Evolutionary conservation across 352 stramenopile species (phyloP), one percentile per base, ranked within the genome.

Genomic region (Globisporangium barbulae): DNA sequence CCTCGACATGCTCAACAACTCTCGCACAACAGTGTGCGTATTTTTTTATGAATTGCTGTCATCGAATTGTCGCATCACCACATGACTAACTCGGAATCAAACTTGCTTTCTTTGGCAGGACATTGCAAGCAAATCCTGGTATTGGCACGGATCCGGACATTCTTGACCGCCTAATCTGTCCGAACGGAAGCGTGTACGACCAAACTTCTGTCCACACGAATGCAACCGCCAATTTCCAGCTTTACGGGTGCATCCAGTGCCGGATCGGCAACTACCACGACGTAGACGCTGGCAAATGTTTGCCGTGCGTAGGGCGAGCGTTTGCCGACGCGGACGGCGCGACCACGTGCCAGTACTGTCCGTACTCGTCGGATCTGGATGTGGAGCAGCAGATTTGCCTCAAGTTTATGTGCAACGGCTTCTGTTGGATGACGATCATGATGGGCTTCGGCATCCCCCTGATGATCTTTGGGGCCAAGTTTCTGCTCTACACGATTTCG

Each of bases 161-260:
- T 5, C 61, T 69, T 33, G 70, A 73, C 53, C 72, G 70, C 8
- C 72, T 67, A 35, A 64, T 75, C 12, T 90, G 81, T 48, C 81
- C 79, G 0, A 83, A 81, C 22, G 81, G 81, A 17, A 88, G 77
- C 48, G 69, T 90, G 9, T 88, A 66, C 70, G 30, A 72, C 78
- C 47, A 59, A 64, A 44, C 33, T 19, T 2, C 33, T 42, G 37
- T 83, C 31, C 61, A 56, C 4, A 47, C 42, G 8, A 74, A 65
- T 3, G 41, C n/a, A 9, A 64, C 65, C 2, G 17, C 58, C 7
- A 63, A 72, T 30, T 47, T 65, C 5, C 57, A 59, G 22, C 63
- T 90, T 15, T 84, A 74, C 15, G 79, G 81, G 0, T 90, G 81
- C 41, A 87, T 88, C 53, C 81, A 90, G 60, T 90, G 81, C 53